A percentile compares a stretch with the other conserved stretches of the same genome.
Conservation (phyloP, 2,329 filamentous ascomycete genomes). For the Fusarium coffeatum region DNA sequence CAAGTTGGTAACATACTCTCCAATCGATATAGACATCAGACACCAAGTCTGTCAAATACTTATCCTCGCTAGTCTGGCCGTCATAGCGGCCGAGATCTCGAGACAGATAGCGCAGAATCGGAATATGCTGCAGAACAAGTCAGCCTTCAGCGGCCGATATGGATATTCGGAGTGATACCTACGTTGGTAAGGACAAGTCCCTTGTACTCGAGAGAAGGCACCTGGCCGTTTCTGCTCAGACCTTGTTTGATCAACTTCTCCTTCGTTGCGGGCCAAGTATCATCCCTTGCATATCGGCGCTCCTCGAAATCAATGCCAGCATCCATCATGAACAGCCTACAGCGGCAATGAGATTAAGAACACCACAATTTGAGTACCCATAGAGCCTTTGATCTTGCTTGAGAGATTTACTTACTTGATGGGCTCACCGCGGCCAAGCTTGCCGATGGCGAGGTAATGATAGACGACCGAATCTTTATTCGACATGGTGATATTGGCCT, state of each 20-base stretch:
- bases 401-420: not conserved
- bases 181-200: slow-evolving; percentile 3
- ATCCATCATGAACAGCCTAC: slow-evolving; percentile 5
- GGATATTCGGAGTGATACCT: not conserved
- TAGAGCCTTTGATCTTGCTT: fast-evolving
- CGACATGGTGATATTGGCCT: not conserved
- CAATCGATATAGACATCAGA: slow-evolving; percentile 55
- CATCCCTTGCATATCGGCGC: not conserved
- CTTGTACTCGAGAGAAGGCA: slow-evolving; percentile 21
- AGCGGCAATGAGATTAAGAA: fast-evolving
- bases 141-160: fast-evolving
- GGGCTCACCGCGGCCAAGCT: slow-evolving; percentile 16
- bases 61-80: slow-evolving; percentile 52
- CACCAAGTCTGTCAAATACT: slow-evolving; percentile 53
- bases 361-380: fast-evolving
- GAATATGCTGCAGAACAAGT: not conserved
- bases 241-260: slow-evolving; percentile 17
- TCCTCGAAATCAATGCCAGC: slow-evolving; percentile 7
- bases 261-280: slow-evolving; percentile 7
- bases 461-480: not conserved
- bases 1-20: slow-evolving; percentile 47
- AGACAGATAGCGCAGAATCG: slow-evolving; percentile 52
- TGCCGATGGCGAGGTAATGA: slow-evolving; percentile 27
- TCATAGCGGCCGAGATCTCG: slow-evolving; percentile 52
- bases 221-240: slow-evolving; percentile 9